A percentile compares a stretch with the other conserved stretches of the same genome.
These are phyloP conservation scores for Cladophialophora exuberans DNA, from an alignment of 2,329 filamentous ascomycete genomes.

Conservation along the genomic window DNA sequence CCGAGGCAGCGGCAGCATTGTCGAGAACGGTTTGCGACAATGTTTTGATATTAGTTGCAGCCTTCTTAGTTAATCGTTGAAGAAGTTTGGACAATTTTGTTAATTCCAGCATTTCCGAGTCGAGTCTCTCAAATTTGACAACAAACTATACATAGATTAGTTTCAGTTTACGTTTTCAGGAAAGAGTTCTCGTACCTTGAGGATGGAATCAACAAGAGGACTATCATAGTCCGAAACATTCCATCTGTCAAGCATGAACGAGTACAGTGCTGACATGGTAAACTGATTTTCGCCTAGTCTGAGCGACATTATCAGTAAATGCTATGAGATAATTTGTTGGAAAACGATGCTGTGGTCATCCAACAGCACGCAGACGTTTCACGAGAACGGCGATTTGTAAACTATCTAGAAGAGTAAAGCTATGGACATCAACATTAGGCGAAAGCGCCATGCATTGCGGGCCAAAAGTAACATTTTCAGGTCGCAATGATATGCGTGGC, in stretches of 20 bases:
- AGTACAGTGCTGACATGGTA: constrained; percentile 51
- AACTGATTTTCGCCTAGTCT: constrained; percentile 55
- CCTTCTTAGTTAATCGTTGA: constrained; percentile 60
- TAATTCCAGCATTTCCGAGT: constrained; percentile 60
- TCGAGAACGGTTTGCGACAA: constrained; percentile 59
- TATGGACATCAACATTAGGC: constrained; percentile 19
- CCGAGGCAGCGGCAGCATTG: constrained; percentile 48
- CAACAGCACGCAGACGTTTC: constrained; percentile 1
- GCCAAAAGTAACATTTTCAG: background rate
- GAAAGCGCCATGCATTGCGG: background rate
- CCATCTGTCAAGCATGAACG: constrained; percentile 53
- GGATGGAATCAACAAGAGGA: constrained; percentile 46
- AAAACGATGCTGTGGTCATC: constrained; percentile 1
- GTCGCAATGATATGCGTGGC: background rate
- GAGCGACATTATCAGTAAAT: constrained; percentile 37
- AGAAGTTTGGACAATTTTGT: constrained; percentile 64
- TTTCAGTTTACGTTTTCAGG: background rate
- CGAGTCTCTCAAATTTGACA: constrained; percentile 59
- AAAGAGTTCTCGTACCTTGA: constrained; percentile 44
- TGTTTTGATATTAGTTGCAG: constrained; percentile 58
- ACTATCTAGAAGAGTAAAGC: constrained; percentile 26
- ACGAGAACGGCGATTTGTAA: constrained; percentile 21
- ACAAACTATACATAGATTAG: constrained; percentile 51
- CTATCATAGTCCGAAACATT: constrained; percentile 53
- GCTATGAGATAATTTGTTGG: constrained; percentile 11